These are phyloP conservation scores for Anastatica hierochuntica DNA, from an alignment of 345 rosid species.

Conservation along the genomic window DNA sequence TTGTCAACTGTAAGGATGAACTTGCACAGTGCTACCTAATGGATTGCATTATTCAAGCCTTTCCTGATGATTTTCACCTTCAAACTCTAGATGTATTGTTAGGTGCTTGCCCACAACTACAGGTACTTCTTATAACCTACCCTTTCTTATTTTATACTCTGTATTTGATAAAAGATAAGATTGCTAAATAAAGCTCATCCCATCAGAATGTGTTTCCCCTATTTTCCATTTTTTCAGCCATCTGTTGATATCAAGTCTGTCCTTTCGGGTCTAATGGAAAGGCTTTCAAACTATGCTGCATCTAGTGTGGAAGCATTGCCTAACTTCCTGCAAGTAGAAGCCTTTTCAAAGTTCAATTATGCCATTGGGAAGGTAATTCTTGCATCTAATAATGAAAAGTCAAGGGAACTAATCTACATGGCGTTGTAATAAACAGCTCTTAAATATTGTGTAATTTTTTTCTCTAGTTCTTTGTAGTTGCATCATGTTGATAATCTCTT, in stretches of 20 bases:
- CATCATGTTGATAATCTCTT: conserved; percentile 1
- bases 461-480: not conserved
- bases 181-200: not conserved
- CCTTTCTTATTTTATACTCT: conserved; percentile 1
- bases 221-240: conserved; percentile 42
- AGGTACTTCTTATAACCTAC: conserved; percentile 35
- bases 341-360: conserved; percentile 82
- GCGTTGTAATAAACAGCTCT: not conserved
- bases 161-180: not conserved
- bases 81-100: conserved; percentile 87
- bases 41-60: conserved; percentile 99
- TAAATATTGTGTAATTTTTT: not conserved
- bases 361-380: conserved; percentile 87
- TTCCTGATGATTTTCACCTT: conserved; percentile 96
- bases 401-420: not conserved
- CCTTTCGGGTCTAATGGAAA: conserved; percentile 92
- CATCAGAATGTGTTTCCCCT: conserved; percentile 16
- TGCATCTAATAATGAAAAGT: conserved; percentile 3
- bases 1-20: conserved; percentile 96
- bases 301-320: conserved; percentile 85
- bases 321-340: conserved; percentile 95
- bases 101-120: conserved; percentile 95
- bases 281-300: conserved; percentile 96
- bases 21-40: conserved; percentile 88
- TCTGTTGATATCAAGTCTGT: conserved; percentile 94